Evolutionary conservation across 2,329 filamentous ascomycete genomes (phyloP), one percentile per base, ranked within the genome.

Genomic region (Triangularia setosa): DNA sequence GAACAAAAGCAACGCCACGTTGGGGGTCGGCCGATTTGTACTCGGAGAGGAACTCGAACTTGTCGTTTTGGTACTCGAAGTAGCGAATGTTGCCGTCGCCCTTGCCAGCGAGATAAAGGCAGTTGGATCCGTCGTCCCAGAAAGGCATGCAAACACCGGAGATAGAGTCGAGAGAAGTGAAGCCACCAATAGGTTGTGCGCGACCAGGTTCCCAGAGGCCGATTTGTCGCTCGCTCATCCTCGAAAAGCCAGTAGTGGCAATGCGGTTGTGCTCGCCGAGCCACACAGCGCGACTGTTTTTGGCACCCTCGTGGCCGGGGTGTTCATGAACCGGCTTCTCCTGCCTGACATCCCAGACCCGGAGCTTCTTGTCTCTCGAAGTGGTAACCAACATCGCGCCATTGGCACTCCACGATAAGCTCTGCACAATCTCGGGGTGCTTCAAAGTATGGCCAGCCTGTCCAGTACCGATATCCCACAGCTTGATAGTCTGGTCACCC

Each of bases 81-180:
- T 99, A 99, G 69, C 95, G 93, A 75, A 99, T 99, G 79, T 99
- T 99, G 74, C 95, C 95, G 75, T 99, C 95, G 78, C 92, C 95
- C 83, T 98, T 98, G 75, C 95, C 95, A 73, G 95, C 95, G 75
- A 99, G 85, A 79, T 97, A 99, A 74, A 99, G 83, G 76, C 92
- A 96, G 80, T 95, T 93, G 60, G 92, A 97, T 66, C 93, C 92
- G 66, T 98, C 94, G 76, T 99, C 95, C 95, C 95, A 99, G 86
- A 99, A 98, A 30, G 95, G 95, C 92, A 99, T 97, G 84, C 93
- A 96, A 65, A 99, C 93, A 76, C 95, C 95, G 55, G 94, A 97
- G 73, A 97, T 97, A 56, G 92, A 96, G 79, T 99, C 95, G 58
- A 99, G 85, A 71, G 91, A 90, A 72, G 87, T 89, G 80, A 97